phyloP scores from a whole-genome alignment of 352 stramenopile genomes.

The Heterotrichella gracilis region DNA sequence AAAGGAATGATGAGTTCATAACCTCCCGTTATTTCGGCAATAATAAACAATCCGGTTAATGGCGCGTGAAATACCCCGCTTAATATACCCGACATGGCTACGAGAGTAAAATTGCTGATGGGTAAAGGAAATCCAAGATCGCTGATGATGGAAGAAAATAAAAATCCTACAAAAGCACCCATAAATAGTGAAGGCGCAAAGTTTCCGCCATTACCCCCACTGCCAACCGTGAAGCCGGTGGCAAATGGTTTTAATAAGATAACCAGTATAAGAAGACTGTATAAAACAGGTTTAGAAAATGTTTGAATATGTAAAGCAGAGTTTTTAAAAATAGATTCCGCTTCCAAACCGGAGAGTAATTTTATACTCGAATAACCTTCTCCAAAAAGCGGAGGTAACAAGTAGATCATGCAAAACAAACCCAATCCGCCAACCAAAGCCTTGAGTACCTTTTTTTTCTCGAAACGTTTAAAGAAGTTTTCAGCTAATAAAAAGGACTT shows the following conservation, averaged over 20 bases:
- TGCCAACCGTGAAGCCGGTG: background rate
- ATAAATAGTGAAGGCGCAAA: background rate
- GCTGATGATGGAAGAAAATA: background rate
- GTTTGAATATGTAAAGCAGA: background rate
- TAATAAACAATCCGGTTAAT: background rate
- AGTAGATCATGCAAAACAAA: background rate
- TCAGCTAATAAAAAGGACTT: background rate
- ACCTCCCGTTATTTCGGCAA: background rate
- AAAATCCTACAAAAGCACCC: background rate
- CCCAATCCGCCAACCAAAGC: background rate
- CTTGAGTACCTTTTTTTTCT: background rate
- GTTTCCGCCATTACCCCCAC: background rate
- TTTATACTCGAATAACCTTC: background rate
- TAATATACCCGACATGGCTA: background rate
- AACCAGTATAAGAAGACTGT: background rate
- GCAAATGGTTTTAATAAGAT: background rate
- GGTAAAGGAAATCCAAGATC: background rate
- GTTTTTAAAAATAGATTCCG: constrained; percentile 1
- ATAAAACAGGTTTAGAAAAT: background rate
- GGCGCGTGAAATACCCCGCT: background rate
- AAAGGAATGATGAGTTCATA: constrained; percentile 8
- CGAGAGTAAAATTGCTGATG: background rate
- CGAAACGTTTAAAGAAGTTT: constrained; percentile 6
- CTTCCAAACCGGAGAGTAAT: background rate
- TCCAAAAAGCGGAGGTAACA: background rate